Base-by-base conservation (phyloP, 163 green algal genomes). In the Chlamydomonas reinhardtii region DNA sequence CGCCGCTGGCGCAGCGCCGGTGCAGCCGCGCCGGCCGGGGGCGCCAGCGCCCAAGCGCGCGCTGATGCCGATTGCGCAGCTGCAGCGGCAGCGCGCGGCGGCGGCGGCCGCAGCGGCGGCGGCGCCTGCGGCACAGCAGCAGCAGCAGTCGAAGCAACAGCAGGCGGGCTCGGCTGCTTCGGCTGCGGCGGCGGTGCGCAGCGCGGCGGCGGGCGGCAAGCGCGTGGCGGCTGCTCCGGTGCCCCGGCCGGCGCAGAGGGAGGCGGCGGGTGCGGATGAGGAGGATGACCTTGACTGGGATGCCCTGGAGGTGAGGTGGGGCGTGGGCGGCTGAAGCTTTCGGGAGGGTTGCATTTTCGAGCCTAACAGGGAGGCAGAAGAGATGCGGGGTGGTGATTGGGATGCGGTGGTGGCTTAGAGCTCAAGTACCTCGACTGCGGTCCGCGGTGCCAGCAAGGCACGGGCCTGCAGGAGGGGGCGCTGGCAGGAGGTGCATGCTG, bases 231-330 rank as follows among this genome's bases (percentile, higher is more conserved):
- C 69, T 22, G 34, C 69, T 22, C 34, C 69, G 2, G 3, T 12
- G 19, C 17, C 9, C 32, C 22, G 19, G 69, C 16, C 69, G 32
- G 34, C 32, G 52, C 0, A 14, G 69, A 5, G 35, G 32, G 69
- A 22, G 34, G 35, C 69, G 22, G 71, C 37, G 48, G 48, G 11
- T 9, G 48, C 48, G 5, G 48, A 56, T 56, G 31, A 64, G 48
- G 65, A 54, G 31, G 77, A 86, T 19, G 83, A 86, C 2, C 71
- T 86, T 32, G 85, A 90, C 65, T 85, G 86, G 86, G 73, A 90
- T 5, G 86, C 86, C 15, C 54, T 90, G 27, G 62, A 87, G 61
- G 84, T 83, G 15, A 9, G 68, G 68, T n/a, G 25, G 32, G 15
- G 68, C 2, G 68, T 29, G 29, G 29, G 8, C 32, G 68, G 68